Evolutionary conservation across 768 basidiomycete genomes (phyloP).

Genomic region (Leccinum truebloodii): DNA sequence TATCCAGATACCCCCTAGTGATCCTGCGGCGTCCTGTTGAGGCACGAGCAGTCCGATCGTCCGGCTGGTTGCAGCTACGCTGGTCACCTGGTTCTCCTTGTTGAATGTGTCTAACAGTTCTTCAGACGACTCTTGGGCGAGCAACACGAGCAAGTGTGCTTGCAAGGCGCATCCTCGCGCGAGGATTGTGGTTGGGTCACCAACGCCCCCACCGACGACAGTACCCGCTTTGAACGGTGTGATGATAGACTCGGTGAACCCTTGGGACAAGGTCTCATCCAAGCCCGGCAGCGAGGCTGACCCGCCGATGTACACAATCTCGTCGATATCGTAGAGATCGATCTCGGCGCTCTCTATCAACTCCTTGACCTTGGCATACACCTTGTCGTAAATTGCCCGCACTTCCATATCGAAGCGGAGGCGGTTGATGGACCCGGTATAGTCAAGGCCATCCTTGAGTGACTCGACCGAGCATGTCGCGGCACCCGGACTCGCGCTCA

Average conservation of each 20-base stretch:
- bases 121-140: conserved; percentile 49
- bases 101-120: conserved; percentile 54
- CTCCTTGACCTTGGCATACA: conserved; percentile 50
- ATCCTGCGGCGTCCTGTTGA: conserved; percentile 36
- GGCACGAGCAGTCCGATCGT: conserved; percentile 73
- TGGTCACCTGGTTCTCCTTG: conserved; percentile 40
- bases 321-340: conserved; percentile 70
- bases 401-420: conserved; percentile 62
- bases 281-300: conserved; percentile 74
- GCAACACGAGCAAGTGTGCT: conserved; percentile 57
- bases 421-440: conserved; percentile 67
- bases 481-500: conserved; percentile 83
- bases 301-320: conserved; percentile 80
- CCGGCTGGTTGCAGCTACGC: conserved; percentile 55
- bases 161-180: conserved; percentile 78
- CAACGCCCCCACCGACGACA: conserved; percentile 68
- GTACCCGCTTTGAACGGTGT: conserved; percentile 69
- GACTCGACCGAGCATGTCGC: conserved; percentile 93
- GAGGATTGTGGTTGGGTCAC: conserved; percentile 77
- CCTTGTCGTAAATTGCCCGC: conserved; percentile 57
- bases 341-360: conserved; percentile 53
- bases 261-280: conserved; percentile 54
- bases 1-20: conserved; percentile 64
- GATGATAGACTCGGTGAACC: conserved; percentile 60
- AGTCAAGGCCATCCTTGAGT: conserved; percentile 91